Evolutionary conservation across 2,329 filamentous ascomycete genomes (phyloP), one percentile per base, ranked within the genome.

Genomic region (Calonectria multiphialidica): DNA sequence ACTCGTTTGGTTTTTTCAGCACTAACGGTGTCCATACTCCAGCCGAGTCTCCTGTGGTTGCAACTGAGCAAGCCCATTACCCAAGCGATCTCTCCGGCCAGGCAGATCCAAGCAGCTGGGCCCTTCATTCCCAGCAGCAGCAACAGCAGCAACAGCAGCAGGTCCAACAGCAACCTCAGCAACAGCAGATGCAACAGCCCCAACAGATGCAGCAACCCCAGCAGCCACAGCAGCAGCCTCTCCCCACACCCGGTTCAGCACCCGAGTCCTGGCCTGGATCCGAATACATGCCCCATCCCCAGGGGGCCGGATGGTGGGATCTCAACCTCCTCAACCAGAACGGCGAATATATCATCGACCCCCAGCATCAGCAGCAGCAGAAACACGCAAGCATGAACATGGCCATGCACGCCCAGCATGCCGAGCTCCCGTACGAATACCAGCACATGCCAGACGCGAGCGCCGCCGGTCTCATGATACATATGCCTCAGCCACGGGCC

Each of bases 401-500:
- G 15, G 79, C 82, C 65, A 83, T 86, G 78, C 84, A 86, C 68
- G 80, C 79, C 16, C 84, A 86, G 49, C 85, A 86, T 23, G 76
- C 79, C 10, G 83, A 85, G 23, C 77, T 87, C 47, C 77, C 83
- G 0, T 87, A 86, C 68, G 84, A 86, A 53, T 86, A 85, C 72
- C 80, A 77, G 15, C 66, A 68, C 9, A 69, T 82, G 71, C 76
- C 82, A 25, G 81, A 83, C 50, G 77, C 81, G 57, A 80, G 79
- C 73, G 74, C 76, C 15, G 75, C 79, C 30, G 87, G 87, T 1
- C 85, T 90, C 70, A 87, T 89, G 86, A 88, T 90, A 70, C 87
- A 90, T 75, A 88, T 89, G 87, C 88, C 87, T 21, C 87, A 88
- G 71, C 84, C 87, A 5, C 86, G 76, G 28, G 75, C 76, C 7